Evolutionary conservation across 768 basidiomycete species (phyloP), one percentile per base, ranked within the genome.

Genomic region (Tubosaeta brunneosetosa): DNA sequence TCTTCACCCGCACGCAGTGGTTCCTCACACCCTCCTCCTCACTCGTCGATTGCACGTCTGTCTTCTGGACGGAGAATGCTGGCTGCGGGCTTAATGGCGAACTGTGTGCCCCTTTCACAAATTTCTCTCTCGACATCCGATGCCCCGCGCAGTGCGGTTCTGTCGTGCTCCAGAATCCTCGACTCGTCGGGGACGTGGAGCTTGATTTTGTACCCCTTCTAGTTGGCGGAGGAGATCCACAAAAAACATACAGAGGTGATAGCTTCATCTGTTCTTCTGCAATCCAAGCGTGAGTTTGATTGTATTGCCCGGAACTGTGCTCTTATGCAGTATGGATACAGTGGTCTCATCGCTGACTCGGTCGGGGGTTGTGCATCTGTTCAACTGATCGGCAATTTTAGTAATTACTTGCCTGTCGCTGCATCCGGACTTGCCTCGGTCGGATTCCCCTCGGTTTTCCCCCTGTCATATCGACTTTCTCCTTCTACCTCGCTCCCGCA

Each of bases 201-300:
- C 74, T 85, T 33, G 81, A 79, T 43, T 88, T 82, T 58, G 77
- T 80, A 19, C 89, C 91, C 7, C 73, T 93, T 22, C 75, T 94
- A 44, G 86, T 94, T 2, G 91, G 92, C n/a, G 92, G 92, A 16
- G 89, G 91, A 3, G 90, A 91, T 69, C 55, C 55, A 1, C 74
- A 83, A 44, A 63, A 65, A 37, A 92, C 90, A 4, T 94, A 93
- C 62, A 78, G 92, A 62, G 89, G 83, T 2, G 92, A 94, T 65
- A 83, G 78, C 51, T 94, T 93, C 65, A 80, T 93, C 34, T 94
- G 92, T 65, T 82, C 88, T 38, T 84, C 91, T 38, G 91, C 89
- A 37, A 74, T 85, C 37, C 91, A 93, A 73, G 82, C 84, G 84
- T 91, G 65, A 68, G 81, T 77, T 48, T 22, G 48, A 50, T 37